Base-by-base conservation (phyloP, 306 rosid genomes). In the Lathyrus tuberosus region DNA sequence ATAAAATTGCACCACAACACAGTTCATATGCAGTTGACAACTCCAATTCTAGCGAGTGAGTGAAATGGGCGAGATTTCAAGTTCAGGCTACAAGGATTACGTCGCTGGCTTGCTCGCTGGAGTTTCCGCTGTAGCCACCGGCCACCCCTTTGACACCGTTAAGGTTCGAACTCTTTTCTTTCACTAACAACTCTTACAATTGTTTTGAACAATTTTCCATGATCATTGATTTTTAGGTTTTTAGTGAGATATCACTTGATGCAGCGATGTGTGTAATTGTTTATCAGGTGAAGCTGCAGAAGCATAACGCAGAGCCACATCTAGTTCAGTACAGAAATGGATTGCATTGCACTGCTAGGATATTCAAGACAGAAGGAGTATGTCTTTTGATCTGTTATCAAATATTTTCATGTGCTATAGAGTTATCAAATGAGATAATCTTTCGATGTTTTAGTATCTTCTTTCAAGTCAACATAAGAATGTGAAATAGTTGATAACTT, bases 291-390 rank as follows among this genome's bases (percentile, higher is more conserved):
- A 90, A 81, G 88, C 81, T 94, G 85, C 97, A 94, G 80, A 93
- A 82, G 59, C 94, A 90, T 84, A 93, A 90, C 65, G 76, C 94
- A 2, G 90, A 84, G 69, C 83, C 86, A n/a, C 91, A 79, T 64
- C 83, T 82, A 76, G 58, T 90, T 74, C 88, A 77, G 31, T 94
- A 90, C 82, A 78, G 84, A 80, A 81, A 70, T 63, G 85, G 92
- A 77, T 77, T 84, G 80, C 96, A 90, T 80, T 94, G 97, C 79
- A 84, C 95, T 73, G 79, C 87, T 58, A 90, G 95, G 89, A 88
- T 88, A 82, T 82, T 90, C 75, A 78, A 80, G 88, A 90, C 92
- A 11, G 98, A 94, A 72, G 98, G 98, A 41, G 97, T 94, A 88
- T 78, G 89, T 56, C 75, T 73, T 69, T 75, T 72, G 58, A 83